These are phyloP conservation scores for Linderniella brevidens DNA, from an alignment of 257 asterid genomes.

Conservation along the genomic window DNA sequence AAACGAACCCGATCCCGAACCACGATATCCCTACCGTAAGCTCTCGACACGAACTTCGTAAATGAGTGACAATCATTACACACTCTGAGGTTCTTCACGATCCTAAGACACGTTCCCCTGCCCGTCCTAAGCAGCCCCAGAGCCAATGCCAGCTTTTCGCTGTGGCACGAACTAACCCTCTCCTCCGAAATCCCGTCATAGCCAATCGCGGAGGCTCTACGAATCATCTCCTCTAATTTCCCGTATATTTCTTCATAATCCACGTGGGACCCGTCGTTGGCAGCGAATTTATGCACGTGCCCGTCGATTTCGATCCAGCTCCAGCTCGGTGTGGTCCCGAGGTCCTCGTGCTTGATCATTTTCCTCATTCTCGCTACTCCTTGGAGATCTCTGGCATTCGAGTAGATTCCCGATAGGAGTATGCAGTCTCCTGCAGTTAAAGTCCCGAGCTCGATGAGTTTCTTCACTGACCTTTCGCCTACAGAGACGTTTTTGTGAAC, in stretches of 20 bases:
- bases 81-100: slow-evolving; percentile 39
- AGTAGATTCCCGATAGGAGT: slow-evolving; percentile 63
- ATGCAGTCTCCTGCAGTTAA: slow-evolving; percentile 62
- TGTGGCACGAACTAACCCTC: slow-evolving; percentile 69
- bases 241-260: slow-evolving; percentile 33
- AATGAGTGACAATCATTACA: slow-evolving; percentile 51
- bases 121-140: slow-evolving; percentile 59
- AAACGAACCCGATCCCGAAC: slow-evolving; percentile 58
- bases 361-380: slow-evolving; percentile 62
- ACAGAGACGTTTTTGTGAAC: slow-evolving; percentile 45
- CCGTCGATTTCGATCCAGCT: slow-evolving; percentile 38
- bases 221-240: slow-evolving; percentile 52
- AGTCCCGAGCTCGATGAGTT: slow-evolving; percentile 30
- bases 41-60: slow-evolving; percentile 33
- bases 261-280: slow-evolving; percentile 48
- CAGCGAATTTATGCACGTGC: slow-evolving; percentile 33
- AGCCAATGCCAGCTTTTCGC: slow-evolving; percentile 68
- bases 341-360: slow-evolving; percentile 38
- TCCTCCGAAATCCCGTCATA: slow-evolving; percentile 71
- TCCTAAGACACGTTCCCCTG: slow-evolving; percentile 28
- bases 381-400: slow-evolving; percentile 55
- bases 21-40: slow-evolving; percentile 39
- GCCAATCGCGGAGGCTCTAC: slow-evolving; percentile 67
- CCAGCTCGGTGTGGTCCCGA: slow-evolving; percentile 66
- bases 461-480: slow-evolving; percentile 38